Conservation (phyloP, 2,329 filamentous ascomycete genomes). For the Fonsecaea monophora region DNA sequence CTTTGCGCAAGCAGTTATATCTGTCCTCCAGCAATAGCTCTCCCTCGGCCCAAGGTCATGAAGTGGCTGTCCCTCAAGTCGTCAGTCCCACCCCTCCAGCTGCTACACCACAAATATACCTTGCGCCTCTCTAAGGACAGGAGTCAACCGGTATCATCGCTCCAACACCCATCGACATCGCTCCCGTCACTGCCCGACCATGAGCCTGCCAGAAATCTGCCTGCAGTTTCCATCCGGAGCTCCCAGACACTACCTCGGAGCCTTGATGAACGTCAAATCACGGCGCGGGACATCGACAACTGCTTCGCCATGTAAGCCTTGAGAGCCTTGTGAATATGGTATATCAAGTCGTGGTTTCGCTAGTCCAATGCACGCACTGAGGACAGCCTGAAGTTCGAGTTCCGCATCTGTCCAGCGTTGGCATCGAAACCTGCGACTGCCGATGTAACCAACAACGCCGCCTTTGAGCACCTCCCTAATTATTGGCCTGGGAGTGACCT, state of each 20-base stretch:
- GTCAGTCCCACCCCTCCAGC: neutral
- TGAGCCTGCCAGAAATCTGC: neutral
- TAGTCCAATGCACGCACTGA: neutral
- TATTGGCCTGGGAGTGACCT: slow-evolving; percentile 38
- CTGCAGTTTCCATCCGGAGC: neutral
- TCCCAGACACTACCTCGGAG: slow-evolving; percentile 1
- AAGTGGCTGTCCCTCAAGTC: slow-evolving; percentile 8
- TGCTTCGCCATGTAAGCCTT: slow-evolving; percentile 19
- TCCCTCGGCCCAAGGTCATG: slow-evolving; percentile 1
- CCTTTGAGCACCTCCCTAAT: slow-evolving; percentile 7
- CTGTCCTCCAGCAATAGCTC: neutral
- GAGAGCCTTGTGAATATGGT: neutral
- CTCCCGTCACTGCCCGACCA: neutral
- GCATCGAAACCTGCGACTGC: slow-evolving; percentile 11
- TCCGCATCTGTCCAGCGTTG: slow-evolving; percentile 14
- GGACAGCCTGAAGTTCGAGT: slow-evolving; percentile 5
- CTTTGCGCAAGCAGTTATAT: slow-evolving; percentile 9
- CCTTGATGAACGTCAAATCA: slow-evolving; percentile 11
- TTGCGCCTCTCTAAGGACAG: neutral
- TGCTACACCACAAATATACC: neutral
- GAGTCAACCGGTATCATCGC: neutral
- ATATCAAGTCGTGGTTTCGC: neutral
- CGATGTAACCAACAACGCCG: neutral
- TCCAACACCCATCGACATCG: neutral
- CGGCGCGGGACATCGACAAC: slow-evolving; percentile 15